Evolutionary conservation across 768 basidiomycete species (phyloP).

Genomic region (Lepiota brunneoincarnata): DNA sequence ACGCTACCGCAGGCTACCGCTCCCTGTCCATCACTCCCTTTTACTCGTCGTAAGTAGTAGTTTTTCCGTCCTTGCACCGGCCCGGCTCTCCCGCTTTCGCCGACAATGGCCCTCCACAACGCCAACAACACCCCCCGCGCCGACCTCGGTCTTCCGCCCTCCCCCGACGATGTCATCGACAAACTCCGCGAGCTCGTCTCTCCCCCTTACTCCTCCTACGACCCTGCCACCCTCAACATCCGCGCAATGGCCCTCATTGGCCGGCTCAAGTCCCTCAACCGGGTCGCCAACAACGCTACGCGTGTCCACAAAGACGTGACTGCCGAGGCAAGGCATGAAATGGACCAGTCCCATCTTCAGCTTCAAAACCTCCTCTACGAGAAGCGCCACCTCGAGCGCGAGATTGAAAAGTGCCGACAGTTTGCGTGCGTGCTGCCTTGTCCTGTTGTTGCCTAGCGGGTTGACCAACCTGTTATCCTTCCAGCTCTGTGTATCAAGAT

Average conservation of each 20-base stretch:
- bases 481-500: conserved; percentile 86
- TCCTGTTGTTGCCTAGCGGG: not conserved
- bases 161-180: conserved; percentile 53
- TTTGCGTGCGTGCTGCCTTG: conserved; percentile 64
- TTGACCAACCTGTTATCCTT: not conserved
- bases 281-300: conserved; percentile 68
- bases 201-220: conserved; percentile 36
- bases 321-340: conserved; percentile 78
- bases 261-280: conserved; percentile 76
- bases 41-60: not conserved
- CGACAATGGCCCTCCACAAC: conserved; percentile 1
- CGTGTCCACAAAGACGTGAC: conserved; percentile 67
- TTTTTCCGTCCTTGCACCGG: not conserved
- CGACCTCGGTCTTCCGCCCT: conserved; percentile 20
- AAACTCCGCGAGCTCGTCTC: conserved; percentile 64
- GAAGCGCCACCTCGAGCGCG: conserved; percentile 84
- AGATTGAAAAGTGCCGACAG: conserved; percentile 91
- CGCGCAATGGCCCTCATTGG: conserved; percentile 76
- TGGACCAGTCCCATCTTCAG: conserved; percentile 87
- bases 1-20: conserved; percentile 22
- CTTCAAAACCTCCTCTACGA: conserved; percentile 88
- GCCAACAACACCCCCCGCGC: conserved; percentile 2
- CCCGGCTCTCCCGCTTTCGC: not conserved
- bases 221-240: conserved; percentile 52
- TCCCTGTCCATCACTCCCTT: conserved; percentile 15